Evolutionary conservation across 1,284 basidiomycete genomes (phyloP).

Genomic region (Ceratobasidium sp.): DNA sequence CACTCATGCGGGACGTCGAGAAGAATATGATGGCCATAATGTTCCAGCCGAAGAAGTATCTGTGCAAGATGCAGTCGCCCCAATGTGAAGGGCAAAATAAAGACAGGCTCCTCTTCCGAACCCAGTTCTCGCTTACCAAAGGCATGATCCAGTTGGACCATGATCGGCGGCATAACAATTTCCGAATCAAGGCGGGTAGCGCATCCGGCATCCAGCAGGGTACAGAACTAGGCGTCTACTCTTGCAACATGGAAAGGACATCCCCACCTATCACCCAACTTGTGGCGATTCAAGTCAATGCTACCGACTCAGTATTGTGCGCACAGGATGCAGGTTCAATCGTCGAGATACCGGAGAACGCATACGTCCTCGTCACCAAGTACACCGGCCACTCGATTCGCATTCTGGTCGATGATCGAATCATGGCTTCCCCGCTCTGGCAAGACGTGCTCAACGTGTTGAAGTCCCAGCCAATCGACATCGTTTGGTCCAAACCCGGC

Average conservation of each 20-base stretch:
- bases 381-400: constrained; percentile 28
- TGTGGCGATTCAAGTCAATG: constrained; percentile 13
- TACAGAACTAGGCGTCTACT: constrained; percentile 32
- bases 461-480: background rate
- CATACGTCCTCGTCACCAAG: constrained; percentile 33
- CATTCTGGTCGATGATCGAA: constrained; percentile 13
- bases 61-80: background rate
- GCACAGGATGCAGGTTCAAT: background rate
- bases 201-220: constrained; percentile 25
- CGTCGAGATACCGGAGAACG: constrained; percentile 17
- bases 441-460: background rate
- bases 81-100: constrained; percentile 36
- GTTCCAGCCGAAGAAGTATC: background rate
- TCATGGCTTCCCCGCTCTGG: constrained; percentile 9
- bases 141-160: constrained; percentile 9
- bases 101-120: constrained; percentile 19
- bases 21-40: background rate
- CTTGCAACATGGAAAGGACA: background rate
- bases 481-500: constrained; percentile 14
- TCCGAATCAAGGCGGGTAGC: constrained; percentile 24
- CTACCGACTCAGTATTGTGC: constrained; percentile 1
- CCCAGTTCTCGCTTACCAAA: constrained; percentile 14
- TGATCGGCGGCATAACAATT: background rate
- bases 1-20: background rate
- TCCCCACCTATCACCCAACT: constrained; percentile 8